Evolutionary conservation across 2,329 filamentous ascomycete species (phyloP).

Genomic region (Chaetomium globosum): DNA sequence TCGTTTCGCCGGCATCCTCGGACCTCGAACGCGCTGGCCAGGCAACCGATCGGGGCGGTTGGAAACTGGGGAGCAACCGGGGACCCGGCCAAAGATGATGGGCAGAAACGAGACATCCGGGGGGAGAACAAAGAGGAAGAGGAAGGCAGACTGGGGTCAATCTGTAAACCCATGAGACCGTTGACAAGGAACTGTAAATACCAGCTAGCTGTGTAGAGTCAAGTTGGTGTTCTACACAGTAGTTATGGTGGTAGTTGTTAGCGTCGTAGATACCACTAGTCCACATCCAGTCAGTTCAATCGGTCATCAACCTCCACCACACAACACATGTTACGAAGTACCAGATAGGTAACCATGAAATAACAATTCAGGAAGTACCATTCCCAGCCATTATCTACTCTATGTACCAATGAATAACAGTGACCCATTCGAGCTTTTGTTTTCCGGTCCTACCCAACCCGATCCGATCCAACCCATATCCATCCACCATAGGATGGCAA

Average conservation of each 20-base stretch:
- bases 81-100: background rate
- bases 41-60: background rate
- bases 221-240: too few species aligned
- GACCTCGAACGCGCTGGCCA: constrained; percentile 1
- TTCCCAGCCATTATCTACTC: background rate
- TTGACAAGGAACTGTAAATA: background rate
- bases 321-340: background rate
- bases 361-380: background rate
- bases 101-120: background rate
- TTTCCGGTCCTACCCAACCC: constrained; percentile 9
- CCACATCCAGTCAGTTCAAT: too few species aligned
- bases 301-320: too few species aligned
- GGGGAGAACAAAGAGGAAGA: background rate
- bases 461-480: background rate
- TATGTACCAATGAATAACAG: too few species aligned
- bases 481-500: background rate
- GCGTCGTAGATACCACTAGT: too few species aligned
- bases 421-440: constrained; percentile 4
- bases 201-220: too few species aligned
- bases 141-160: background rate
- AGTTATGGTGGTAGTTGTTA: too few species aligned
- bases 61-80: background rate
- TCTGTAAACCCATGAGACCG: background rate
- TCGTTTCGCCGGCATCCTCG: background rate
- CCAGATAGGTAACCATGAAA: background rate